These are phyloP conservation scores for Monascus ruber DNA, from an alignment of 2,329 filamentous ascomycete genomes.

Conservation along the genomic window DNA sequence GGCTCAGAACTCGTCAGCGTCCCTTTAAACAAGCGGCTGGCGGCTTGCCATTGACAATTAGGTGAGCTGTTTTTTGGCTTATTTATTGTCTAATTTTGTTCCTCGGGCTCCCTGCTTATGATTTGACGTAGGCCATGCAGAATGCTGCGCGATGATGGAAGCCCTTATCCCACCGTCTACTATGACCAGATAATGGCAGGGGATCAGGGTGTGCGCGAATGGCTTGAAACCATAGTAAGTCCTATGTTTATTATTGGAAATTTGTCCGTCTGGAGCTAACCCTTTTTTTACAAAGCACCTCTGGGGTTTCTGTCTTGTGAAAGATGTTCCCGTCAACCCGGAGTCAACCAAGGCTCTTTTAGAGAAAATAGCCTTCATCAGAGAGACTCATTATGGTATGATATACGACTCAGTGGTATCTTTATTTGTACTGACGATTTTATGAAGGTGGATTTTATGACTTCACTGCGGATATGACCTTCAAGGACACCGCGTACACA, in stretches of 20 bases:
- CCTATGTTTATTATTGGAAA: no score
- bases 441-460: conserved; percentile 57
- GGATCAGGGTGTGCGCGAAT: conserved; percentile 45
- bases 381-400: conserved; percentile 78
- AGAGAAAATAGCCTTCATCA: conserved; percentile 72
- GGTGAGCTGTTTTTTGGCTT: conserved; percentile 6
- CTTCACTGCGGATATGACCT: conserved; percentile 78
- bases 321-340: conserved; percentile 56
- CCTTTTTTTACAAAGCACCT: conserved; percentile 38
- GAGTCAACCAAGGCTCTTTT: conserved; percentile 64
- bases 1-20: conserved; percentile 41
- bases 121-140: neutral
- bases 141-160: conserved; percentile 1
- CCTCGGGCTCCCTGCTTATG: neutral
- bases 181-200: conserved; percentile 52
- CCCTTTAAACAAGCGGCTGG: conserved; percentile 14
- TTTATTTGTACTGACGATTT: conserved; percentile 1
- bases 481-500: conserved; percentile 87
- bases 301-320: conserved; percentile 69
- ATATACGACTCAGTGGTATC: neutral
- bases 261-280: no score
- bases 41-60: conserved; percentile 5
- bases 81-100: neutral
- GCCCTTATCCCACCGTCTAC: conserved; percentile 45
- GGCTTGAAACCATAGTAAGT: conserved; percentile 51